Conservation (phyloP, 1,139 yeast species). For the Yamadazyma sp. region DNA sequence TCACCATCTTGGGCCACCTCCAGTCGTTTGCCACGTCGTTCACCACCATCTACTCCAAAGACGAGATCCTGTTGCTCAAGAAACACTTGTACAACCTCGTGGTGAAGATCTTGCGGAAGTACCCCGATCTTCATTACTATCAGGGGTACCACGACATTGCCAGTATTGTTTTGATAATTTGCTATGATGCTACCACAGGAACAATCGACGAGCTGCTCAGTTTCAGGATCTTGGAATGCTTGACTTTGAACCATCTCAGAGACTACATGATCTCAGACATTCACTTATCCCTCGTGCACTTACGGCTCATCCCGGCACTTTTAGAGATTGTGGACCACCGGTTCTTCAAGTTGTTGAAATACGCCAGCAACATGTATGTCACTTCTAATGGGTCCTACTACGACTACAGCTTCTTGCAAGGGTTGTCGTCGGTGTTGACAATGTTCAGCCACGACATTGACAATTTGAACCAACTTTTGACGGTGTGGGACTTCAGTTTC, state of each 20-base stretch:
- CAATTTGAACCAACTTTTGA: conserved; percentile 48
- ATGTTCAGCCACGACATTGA: conserved; percentile 73
- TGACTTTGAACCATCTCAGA: conserved; percentile 66
- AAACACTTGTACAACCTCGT: conserved; percentile 49
- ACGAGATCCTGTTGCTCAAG: conserved; percentile 37
- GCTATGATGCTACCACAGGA: conserved; percentile 25
- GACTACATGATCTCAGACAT: conserved; percentile 83
- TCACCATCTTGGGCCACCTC: conserved; percentile 41
- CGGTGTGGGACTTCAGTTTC: conserved; percentile 64
- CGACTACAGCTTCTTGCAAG: conserved; percentile 53
- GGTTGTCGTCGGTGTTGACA: conserved; percentile 76
- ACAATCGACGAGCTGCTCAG: conserved; percentile 39
- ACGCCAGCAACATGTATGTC: conserved; percentile 30
- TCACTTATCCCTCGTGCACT: conserved; percentile 62
- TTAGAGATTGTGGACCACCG: conserved; percentile 50
- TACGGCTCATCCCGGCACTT: conserved; percentile 64
- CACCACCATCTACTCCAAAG: conserved; percentile 33
- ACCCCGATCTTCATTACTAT: conserved; percentile 71
- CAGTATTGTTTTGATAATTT: conserved; percentile 61
- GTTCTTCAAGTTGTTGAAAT: conserved; percentile 50
- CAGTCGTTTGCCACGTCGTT: conserved; percentile 25
- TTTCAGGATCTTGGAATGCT: conserved; percentile 49
- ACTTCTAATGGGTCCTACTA: conserved; percentile 30
- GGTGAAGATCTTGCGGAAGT: conserved; percentile 53
- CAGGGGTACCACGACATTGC: conserved; percentile 95